Conservation (phyloP, 495 filamentous ascomycete genomes). For the Symbiotaphrina buchneri region DNA sequence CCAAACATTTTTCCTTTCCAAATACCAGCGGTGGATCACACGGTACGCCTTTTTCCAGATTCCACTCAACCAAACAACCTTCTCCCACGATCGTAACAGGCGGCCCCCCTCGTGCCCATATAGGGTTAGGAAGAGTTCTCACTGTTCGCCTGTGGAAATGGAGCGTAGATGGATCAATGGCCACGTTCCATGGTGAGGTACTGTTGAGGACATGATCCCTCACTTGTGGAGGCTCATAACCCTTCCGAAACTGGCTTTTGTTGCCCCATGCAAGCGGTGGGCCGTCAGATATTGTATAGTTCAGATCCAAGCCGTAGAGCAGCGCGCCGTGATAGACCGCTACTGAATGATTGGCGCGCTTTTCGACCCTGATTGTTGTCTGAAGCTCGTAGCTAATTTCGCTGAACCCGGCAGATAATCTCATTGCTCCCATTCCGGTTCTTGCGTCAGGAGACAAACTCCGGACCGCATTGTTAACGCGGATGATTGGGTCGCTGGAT, state of each 20-base stretch:
- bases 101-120: conserved; percentile 24
- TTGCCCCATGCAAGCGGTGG: conserved; percentile 5
- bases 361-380: conserved; percentile 10
- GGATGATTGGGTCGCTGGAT: conserved; percentile 6
- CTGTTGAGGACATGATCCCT: conserved; percentile 16
- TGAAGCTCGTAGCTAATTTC: conserved; percentile 10
- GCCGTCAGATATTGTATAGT: conserved; percentile 8
- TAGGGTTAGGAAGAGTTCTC: conserved; percentile 17
- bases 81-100: conserved; percentile 23
- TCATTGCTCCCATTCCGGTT: conserved; percentile 14
- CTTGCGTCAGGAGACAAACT: conserved; percentile 7
- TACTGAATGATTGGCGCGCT: conserved; percentile 27
- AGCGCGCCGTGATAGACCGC: conserved; percentile 29
- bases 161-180: conserved; percentile 23
- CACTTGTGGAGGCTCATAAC: conserved; percentile 11
- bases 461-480: conserved; percentile 3
- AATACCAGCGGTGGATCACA: conserved; percentile 17
- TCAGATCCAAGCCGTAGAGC: conserved; percentile 27
- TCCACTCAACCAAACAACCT: conserved; percentile 32
- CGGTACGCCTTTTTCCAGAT: conserved; percentile 19
- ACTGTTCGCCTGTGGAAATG: conserved; percentile 7
- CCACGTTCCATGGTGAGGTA: conserved; percentile 21
- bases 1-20: conserved; percentile 14
- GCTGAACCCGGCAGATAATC: conserved; percentile 10
- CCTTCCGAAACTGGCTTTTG: conserved; percentile 5